A percentile compares a stretch with the other conserved stretches of the same genome.
Evolutionary conservation across 805 yeast genomes (phyloP).

Genomic region (Yueomyces sp.): DNA sequence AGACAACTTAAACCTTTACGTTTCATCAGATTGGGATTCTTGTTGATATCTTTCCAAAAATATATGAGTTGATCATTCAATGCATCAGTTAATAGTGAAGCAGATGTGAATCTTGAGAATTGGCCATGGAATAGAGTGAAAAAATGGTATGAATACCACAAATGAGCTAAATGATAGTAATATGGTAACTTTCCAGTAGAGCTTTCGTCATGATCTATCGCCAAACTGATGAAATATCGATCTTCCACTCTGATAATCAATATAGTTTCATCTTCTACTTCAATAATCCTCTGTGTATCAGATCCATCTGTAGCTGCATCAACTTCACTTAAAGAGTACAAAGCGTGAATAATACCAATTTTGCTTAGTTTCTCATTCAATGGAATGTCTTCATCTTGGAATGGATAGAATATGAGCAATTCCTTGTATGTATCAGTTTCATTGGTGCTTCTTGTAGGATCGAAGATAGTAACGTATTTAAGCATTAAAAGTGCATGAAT

Average conservation of each 20-base stretch:
- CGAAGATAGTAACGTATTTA: constrained; percentile 25
- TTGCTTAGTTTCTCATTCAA: constrained; percentile 25
- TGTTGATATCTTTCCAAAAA: constrained; percentile 20
- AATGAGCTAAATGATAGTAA: constrained; percentile 12
- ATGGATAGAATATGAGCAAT: constrained; percentile 24
- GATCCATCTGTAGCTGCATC: constrained; percentile 1
- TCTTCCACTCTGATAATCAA: constrained; percentile 19
- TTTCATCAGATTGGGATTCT: constrained; percentile 12
- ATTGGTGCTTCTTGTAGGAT: constrained; percentile 23
- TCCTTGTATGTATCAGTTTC: constrained; percentile 25
- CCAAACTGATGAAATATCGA: constrained; percentile 15
- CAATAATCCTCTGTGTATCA: constrained; percentile 9
- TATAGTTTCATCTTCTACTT: constrained; percentile 19
- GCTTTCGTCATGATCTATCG: constrained; percentile 6
- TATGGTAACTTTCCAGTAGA: constrained; percentile 14
- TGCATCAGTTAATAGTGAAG: constrained; percentile 13
- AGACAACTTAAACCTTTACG: constrained; percentile 13
- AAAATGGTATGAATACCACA: constrained; percentile 18
- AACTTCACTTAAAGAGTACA: constrained; percentile 15
- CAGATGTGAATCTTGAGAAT: constrained; percentile 10
- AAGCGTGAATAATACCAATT: constrained; percentile 32
- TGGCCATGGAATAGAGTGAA: constrained; percentile 14
- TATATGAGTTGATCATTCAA: constrained; percentile 20
- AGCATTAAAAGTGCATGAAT: constrained; percentile 5
- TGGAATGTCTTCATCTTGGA: constrained; percentile 8